Evolutionary conservation across 1,284 basidiomycete species (phyloP), one percentile per base, ranked within the genome.

Genomic region (Apiotrichum montevideense): DNA sequence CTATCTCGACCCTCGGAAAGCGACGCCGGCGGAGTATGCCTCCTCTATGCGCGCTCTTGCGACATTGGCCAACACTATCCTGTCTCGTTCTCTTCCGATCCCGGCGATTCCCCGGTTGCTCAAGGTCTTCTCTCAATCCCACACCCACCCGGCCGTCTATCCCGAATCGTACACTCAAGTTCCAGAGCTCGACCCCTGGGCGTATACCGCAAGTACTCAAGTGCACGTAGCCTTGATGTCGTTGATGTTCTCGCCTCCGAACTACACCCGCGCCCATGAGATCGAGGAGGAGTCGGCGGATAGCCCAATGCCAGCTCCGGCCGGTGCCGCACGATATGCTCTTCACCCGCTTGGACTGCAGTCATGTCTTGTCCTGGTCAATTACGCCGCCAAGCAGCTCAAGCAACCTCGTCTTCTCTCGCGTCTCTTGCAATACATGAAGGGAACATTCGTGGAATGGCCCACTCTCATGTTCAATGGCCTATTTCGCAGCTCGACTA

Each of bases 181-280:
- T 33, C 42, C 58, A 47, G 55, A 58, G 21, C 53, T 58, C 6
- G 55, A 66, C 21, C 40, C 51, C 13, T 71, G 69, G 69, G 72
- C 72, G 1, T 77, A 72, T 57, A 68, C 74, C 1, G 72, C 75
- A 4, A 70, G 68, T 48, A 73, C 73, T 1, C 76, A 78, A 46
- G 68, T 74, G 14, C 72, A 75, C 46, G 64, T 72, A 37, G 75
- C 74, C 6, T 63, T 78, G 8, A 65, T 71, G 48, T 73, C 72
- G 3, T 65, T 78, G 35, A 59, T 76, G 34, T 71, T 69, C 53
- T 66, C 70, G 3, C 75, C 74, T 8, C 76, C 76, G 2, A 69
- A 70, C 37, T 67, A 66, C 10, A 62, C 67, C 5, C 56, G 46
- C 29, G 58, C 58, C 0, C 51, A 51, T 11, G 53, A 59, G 42